These are phyloP conservation scores for Podosphaera xanthii DNA, from an alignment of 2,329 filamentous ascomycete species.

Conservation along the genomic window DNA sequence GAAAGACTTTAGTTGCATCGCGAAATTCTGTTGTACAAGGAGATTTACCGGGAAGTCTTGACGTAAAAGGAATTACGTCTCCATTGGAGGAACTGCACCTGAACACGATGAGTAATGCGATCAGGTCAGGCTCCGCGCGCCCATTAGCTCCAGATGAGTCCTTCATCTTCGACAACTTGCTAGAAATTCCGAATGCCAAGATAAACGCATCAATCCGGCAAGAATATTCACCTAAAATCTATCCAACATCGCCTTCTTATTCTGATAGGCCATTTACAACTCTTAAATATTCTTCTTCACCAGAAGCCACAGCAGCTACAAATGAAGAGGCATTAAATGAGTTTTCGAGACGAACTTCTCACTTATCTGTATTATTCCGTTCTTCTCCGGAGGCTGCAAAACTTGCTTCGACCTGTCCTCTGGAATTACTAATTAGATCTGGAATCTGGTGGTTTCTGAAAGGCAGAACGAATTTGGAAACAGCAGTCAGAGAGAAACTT, in stretches of 20 bases:
- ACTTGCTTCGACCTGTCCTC: constrained; percentile 37
- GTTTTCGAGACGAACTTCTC: constrained; percentile 47
- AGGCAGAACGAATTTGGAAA: constrained; percentile 55
- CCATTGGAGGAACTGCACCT: constrained; percentile 10
- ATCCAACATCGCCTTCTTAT: not conserved
- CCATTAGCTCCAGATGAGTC: constrained; percentile 3
- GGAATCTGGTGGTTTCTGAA: constrained; percentile 79
- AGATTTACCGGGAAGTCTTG: constrained; percentile 1
- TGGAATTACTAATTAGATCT: constrained; percentile 46
- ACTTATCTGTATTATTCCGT: constrained; percentile 54
- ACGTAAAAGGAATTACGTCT: constrained; percentile 4
- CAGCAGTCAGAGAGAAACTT: constrained; percentile 41
- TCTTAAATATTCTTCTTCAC: constrained; percentile 7
- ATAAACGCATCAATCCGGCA: not conserved
- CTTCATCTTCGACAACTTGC: constrained; percentile 1
- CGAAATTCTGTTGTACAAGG: constrained; percentile 6
- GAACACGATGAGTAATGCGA: constrained; percentile 11
- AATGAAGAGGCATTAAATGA: constrained; percentile 41
- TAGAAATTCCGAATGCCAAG: constrained; percentile 2
- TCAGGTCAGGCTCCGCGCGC: constrained; percentile 6
- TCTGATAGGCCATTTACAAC: constrained; percentile 2
- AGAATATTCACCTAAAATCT: not conserved
- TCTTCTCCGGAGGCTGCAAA: constrained; percentile 54
- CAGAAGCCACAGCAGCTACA: constrained; percentile 9
- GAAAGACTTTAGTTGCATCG: constrained; percentile 26